A percentile compares a stretch with the other conserved stretches of the same genome.
phyloP scores from a whole-genome alignment of 768 basidiomycete genomes.

The Kondoa malvinella region DNA sequence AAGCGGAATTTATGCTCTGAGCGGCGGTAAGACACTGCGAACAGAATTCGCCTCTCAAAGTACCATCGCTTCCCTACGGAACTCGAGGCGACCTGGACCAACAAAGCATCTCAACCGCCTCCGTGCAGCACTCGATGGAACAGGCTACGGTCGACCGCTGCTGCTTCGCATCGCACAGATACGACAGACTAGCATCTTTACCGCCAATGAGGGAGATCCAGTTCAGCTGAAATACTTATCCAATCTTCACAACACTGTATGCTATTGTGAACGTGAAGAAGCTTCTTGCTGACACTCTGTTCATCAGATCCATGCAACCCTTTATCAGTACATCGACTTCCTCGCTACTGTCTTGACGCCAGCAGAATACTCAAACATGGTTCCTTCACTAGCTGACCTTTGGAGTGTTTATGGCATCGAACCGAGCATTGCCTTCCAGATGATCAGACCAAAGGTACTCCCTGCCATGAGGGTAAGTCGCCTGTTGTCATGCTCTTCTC shows the following conservation, averaged over 20 bases:
- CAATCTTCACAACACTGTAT: conserved; percentile 70
- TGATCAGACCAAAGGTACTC: conserved; percentile 50
- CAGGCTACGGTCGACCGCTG: conserved; percentile 63
- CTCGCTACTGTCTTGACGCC: conserved; percentile 55
- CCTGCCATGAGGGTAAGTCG: neutral
- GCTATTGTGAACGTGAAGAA: conserved; percentile 28
- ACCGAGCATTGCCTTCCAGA: conserved; percentile 80
- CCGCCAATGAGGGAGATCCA: conserved; percentile 39
- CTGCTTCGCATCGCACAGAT: conserved; percentile 84
- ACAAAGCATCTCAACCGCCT: conserved; percentile 30
- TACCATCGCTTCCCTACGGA: conserved; percentile 13
- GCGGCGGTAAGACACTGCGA: conserved; percentile 69
- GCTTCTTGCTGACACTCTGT: conserved; percentile 7
- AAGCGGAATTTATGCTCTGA: conserved; percentile 72
- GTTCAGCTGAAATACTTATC: conserved; percentile 72
- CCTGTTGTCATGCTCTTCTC: neutral
- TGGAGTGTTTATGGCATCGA: conserved; percentile 61
- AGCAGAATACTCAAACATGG: conserved; percentile 53
- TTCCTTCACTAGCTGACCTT: conserved; percentile 60
- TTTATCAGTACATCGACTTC: conserved; percentile 81
- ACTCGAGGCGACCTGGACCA: conserved; percentile 16
- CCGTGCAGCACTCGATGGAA: conserved; percentile 28
- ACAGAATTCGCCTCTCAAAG: conserved; percentile 49
- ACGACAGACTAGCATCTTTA: conserved; percentile 65
- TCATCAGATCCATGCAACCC: conserved; percentile 65